These are phyloP conservation scores for Lepidium africanum DNA, from an alignment of 345 rosid genomes.

Conservation along the genomic window DNA sequence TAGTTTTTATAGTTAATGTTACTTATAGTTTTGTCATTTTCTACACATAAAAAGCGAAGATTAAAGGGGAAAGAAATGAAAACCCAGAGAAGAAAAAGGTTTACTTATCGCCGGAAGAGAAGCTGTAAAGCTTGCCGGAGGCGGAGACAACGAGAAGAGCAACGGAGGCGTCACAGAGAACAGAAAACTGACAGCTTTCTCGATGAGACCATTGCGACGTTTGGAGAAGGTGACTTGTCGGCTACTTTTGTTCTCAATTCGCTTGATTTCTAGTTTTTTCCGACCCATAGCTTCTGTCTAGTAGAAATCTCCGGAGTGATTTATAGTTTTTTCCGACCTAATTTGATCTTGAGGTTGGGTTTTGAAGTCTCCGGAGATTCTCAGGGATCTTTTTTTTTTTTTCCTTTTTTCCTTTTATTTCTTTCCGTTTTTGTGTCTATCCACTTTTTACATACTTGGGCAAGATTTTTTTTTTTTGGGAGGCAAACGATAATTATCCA, in stretches of 20 bases:
- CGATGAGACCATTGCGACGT: constrained; percentile 52
- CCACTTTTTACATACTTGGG: not conserved
- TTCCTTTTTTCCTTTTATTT: constrained; percentile 1
- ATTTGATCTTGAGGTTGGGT: constrained; percentile 15
- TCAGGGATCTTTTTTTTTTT: not conserved
- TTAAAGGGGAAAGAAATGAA: not conserved
- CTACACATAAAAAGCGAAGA: not conserved
- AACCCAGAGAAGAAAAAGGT: not conserved
- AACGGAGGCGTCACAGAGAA: constrained; percentile 57
- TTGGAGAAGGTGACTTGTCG: constrained; percentile 78
- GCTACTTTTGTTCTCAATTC: constrained; percentile 63
- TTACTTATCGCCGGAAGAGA: constrained; percentile 29
- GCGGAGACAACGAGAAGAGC: constrained; percentile 29
- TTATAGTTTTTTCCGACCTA: too few species aligned
- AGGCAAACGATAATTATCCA: not conserved
- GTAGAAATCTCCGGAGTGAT: not conserved
- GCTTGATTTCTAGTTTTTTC: constrained; percentile 54
- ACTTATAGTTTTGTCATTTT: too few species aligned
- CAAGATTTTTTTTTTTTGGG: not conserved
- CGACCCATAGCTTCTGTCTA: constrained; percentile 39
- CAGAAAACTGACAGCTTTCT: constrained; percentile 68
- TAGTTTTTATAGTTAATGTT: too few species aligned
- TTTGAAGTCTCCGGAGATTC: constrained; percentile 19
- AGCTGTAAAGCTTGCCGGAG: constrained; percentile 27
- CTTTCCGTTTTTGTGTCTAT: not conserved